phyloP scores from a whole-genome alignment of 192 early-diverging fungal genomes.

The Gonapodya prolifera region DNA sequence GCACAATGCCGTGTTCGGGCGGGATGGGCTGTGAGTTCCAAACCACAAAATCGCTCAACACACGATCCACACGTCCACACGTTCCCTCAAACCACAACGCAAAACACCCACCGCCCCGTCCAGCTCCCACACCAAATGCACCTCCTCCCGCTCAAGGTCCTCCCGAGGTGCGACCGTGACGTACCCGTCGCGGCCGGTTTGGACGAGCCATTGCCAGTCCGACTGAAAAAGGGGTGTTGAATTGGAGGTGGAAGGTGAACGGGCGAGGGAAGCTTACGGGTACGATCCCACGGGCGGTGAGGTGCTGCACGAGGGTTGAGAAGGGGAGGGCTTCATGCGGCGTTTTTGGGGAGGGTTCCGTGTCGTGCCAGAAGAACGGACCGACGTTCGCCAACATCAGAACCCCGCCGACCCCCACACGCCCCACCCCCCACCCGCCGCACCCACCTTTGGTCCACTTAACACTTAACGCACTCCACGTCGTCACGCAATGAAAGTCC shows the following conservation, averaged over 20 bases:
- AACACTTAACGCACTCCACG: neutral
- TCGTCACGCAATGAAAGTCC: slow-evolving; percentile 2
- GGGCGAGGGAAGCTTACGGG: neutral
- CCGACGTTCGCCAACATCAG: too few species aligned
- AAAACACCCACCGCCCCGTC: neutral
- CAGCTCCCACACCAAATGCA: neutral
- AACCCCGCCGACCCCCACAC: too few species aligned
- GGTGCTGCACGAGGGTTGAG: neutral
- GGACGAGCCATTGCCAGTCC: neutral
- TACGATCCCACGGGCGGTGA: neutral
- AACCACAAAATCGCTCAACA: neutral
- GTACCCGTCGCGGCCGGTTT: neutral
- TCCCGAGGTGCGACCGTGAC: neutral
- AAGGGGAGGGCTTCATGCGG: neutral
- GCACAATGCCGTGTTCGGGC: neutral
- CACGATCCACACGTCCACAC: neutral
- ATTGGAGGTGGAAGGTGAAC: neutral
- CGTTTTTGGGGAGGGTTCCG: too few species aligned
- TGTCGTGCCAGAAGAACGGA: too few species aligned
- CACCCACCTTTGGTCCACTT: neutral
- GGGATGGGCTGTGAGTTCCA: neutral
- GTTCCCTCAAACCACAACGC: neutral
- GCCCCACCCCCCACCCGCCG: neutral
- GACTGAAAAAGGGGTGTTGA: neutral
- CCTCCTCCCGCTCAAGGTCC: slow-evolving; percentile 2